phyloP scores from a whole-genome alignment of 2,329 filamentous ascomycete species.

The Graphiopsis chlorocephala region DNA sequence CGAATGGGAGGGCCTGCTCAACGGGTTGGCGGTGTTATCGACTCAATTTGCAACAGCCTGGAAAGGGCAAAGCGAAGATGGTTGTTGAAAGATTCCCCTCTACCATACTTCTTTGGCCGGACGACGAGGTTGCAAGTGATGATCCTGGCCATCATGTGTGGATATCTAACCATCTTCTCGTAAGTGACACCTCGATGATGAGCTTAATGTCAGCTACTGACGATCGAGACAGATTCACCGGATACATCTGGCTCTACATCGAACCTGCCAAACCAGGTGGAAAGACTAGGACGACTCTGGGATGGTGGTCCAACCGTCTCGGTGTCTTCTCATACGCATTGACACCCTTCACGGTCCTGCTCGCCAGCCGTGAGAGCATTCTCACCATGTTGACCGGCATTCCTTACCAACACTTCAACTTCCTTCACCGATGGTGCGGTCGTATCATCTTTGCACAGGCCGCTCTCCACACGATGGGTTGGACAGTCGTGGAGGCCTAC shows the following conservation, averaged over 20 bases:
- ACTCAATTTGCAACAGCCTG: constrained; percentile 17
- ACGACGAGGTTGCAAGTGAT: constrained; percentile 67
- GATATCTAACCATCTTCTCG: constrained; percentile 65
- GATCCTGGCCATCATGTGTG: constrained; percentile 56
- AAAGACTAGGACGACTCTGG: constrained; percentile 65
- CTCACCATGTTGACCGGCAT: constrained; percentile 69
- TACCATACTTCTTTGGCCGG: constrained; percentile 59
- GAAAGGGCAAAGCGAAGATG: constrained; percentile 41
- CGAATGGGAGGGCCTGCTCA: constrained; percentile 21
- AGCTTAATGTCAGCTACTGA: background rate
- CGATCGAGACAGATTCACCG: background rate
- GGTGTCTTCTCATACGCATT: constrained; percentile 71
- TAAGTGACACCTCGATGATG: constrained; percentile 31
- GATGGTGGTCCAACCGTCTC: constrained; percentile 66
- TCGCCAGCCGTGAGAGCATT: constrained; percentile 67
- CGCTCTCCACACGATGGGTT: constrained; percentile 66
- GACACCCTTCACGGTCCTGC: constrained; percentile 66
- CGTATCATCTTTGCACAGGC: constrained; percentile 70
- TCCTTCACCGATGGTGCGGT: constrained; percentile 73
- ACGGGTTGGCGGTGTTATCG: constrained; percentile 21
- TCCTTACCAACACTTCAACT: constrained; percentile 74
- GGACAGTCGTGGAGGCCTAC: constrained; percentile 63
- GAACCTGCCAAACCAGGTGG: background rate
- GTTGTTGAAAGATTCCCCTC: constrained; percentile 60
- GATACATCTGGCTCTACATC: constrained; percentile 2